Base-by-base conservation (phyloP, 1,284 basidiomycete species). In the Leccinum griseonigrum region DNA sequence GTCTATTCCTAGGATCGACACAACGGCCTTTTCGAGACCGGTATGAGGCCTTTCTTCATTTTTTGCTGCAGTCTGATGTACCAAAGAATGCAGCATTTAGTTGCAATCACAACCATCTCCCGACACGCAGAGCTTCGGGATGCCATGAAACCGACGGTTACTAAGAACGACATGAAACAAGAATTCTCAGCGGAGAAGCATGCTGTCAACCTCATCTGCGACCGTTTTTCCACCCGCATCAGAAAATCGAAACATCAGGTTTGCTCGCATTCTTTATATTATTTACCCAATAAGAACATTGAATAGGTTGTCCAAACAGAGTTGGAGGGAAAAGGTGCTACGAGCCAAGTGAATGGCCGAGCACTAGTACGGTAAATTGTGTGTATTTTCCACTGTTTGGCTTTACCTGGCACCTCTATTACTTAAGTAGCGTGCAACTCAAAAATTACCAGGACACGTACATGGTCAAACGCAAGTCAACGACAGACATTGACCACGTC, bases 221-320 rank as follows among this genome's bases (percentile, higher is more conserved):
- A 64, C 14, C 78, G 82, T 1, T 85, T 78, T 64, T 75, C 79
- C 61, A 83, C 69, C 60, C 69, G 73, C 59, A 67, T 85, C 62
- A 68, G 66, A 66, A n/a, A 9, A 1, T 65, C 68, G 6, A 18
- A 8, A 2, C 57, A 69, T 48, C 80, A 81, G 72, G 80, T 80
- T 58, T 48, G 66, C 31, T 22, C 4, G 51, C 3, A 6, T 54
- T 51, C 52, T 46, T 9, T n/a, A 10, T 31, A 13, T 16, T 32
- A 10, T 22, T n/a, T n/a, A 22, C 40, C 29, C 10, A 22, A 36
- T 13, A 3, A 50, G 2, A 62, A 18, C 16, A 1, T 60, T 38
- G 22, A 26, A 11, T 11, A 75, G 74, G 46, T 60, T 16, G 54
- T 73, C 10, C 57, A 54, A 18, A 68, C 75, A 13, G 61, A 71